These are phyloP conservation scores for Penicillium verhagenii DNA, from an alignment of 495 filamentous ascomycete genomes.

Conservation along the genomic window DNA sequence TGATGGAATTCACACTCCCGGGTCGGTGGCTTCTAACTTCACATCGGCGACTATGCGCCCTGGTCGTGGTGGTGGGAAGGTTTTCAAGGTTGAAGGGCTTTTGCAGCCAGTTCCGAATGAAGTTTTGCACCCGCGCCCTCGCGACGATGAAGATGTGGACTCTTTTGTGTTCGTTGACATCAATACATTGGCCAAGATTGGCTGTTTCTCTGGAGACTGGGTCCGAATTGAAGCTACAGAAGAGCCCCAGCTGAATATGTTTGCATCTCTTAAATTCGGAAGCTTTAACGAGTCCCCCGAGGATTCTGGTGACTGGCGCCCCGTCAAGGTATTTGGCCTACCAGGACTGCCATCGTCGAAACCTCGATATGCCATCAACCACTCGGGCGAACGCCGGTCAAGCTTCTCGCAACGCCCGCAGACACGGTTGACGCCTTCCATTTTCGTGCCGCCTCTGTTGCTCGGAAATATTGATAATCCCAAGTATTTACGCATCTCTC, in stretches of 20 bases:
- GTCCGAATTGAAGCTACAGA: constrained; percentile 75
- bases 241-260: constrained; percentile 58
- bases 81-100: constrained; percentile 79
- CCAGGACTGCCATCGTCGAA: constrained; percentile 61
- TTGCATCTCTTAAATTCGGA: constrained; percentile 50
- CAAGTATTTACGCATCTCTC: constrained; percentile 69
- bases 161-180: constrained; percentile 86
- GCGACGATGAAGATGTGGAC: constrained; percentile 82
- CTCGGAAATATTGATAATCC: constrained; percentile 78
- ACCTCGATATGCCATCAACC: constrained; percentile 53
- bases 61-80: constrained; percentile 54
- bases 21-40: constrained; percentile 81
- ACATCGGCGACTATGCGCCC: constrained; percentile 74
- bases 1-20: constrained; percentile 72
- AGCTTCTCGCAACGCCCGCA: constrained; percentile 51
- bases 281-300: constrained; percentile 47
- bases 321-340: constrained; percentile 82
- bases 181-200: constrained; percentile 76
- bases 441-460: constrained; percentile 80
- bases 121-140: constrained; percentile 78
- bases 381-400: constrained; percentile 44
- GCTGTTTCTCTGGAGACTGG: constrained; percentile 98
- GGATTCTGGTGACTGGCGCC: constrained; percentile 62
- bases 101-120: constrained; percentile 70
- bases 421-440: constrained; percentile 51